A percentile compares a stretch with the other conserved stretches of the same genome.
These are phyloP conservation scores for Mikania micrantha DNA, from an alignment of 129 eudicot genomes.

Conservation along the genomic window DNA sequence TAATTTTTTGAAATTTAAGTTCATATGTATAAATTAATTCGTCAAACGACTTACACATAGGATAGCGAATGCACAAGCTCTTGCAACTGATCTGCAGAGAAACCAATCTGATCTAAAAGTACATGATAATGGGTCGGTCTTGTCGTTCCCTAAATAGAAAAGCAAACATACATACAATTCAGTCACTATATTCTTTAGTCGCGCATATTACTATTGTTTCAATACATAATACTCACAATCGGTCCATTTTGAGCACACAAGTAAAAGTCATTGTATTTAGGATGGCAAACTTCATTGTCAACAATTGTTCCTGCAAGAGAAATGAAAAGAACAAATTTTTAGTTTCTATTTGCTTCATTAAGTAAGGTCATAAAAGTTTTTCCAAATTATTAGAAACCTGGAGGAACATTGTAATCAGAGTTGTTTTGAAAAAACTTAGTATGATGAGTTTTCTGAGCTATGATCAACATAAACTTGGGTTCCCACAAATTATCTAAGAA, in stretches of 20 bases:
- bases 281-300: slow-evolving; percentile 70
- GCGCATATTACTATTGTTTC: background rate
- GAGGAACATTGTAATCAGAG: slow-evolving; percentile 56
- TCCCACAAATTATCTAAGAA: slow-evolving; percentile 30
- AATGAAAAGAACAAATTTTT: background rate
- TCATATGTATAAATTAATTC: background rate
- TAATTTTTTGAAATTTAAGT: background rate
- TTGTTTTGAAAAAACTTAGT: slow-evolving; percentile 63
- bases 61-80: slow-evolving; percentile 77
- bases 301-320: slow-evolving; percentile 54
- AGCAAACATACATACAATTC: background rate
- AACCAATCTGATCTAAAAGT: slow-evolving; percentile 63
- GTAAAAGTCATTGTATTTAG: slow-evolving; percentile 66
- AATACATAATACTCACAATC: slow-evolving; percentile 46
- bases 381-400: slow-evolving; percentile 33
- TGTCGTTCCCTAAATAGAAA: slow-evolving; percentile 48
- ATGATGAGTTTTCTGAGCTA: slow-evolving; percentile 84
- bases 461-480: slow-evolving; percentile 58
- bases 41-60: slow-evolving; percentile 51
- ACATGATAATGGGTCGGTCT: slow-evolving; percentile 89
- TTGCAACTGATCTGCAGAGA: slow-evolving; percentile 65
- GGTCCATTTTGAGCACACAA: slow-evolving; percentile 74
- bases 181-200: background rate
- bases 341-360: no score
- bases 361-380: no score